Evolutionary conservation across 1,139 yeast genomes (phyloP).

Genomic region (Lodderomyces theae): DNA sequence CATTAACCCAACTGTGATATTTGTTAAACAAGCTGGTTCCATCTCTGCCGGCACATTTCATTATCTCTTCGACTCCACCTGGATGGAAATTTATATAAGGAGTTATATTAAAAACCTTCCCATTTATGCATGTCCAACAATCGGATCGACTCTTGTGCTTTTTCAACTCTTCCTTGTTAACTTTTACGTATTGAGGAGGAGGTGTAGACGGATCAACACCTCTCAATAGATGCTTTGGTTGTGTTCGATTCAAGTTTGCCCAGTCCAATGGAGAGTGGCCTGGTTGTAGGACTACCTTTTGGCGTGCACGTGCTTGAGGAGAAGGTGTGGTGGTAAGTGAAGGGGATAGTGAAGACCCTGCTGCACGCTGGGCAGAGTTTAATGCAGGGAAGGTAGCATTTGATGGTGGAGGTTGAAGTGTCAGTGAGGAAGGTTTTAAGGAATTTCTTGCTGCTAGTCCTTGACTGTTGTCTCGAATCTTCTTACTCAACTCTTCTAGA

Average conservation of each 20-base stretch:
- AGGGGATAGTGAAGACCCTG: slow-evolving; percentile 17
- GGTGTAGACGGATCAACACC: slow-evolving; percentile 42
- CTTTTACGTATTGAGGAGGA: slow-evolving; percentile 46
- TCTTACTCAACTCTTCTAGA: slow-evolving; percentile 11
- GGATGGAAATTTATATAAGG: slow-evolving; percentile 87
- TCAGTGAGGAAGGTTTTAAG: slow-evolving; percentile 3
- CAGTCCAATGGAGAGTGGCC: slow-evolving; percentile 88
- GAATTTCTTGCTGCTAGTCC: slow-evolving; percentile 8
- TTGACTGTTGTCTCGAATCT: slow-evolving; percentile 6
- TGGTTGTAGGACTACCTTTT: slow-evolving; percentile 65
- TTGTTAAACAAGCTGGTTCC: slow-evolving; percentile 77
- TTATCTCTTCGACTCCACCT: slow-evolving; percentile 79
- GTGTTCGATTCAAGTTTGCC: slow-evolving; percentile 55
- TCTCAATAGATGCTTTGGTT: slow-evolving; percentile 31
- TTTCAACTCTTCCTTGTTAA: slow-evolving; percentile 58
- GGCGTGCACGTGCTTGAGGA: slow-evolving; percentile 24
- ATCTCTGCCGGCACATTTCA: slow-evolving; percentile 82
- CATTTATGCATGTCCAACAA: slow-evolving; percentile 83
- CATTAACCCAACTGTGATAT: slow-evolving; percentile 89
- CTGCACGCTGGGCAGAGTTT: slow-evolving; percentile 6
- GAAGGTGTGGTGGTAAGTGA: slow-evolving; percentile 13
- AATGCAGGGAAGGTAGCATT: slow-evolving; percentile 23
- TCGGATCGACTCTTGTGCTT: slow-evolving; percentile 60
- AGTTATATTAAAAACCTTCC: slow-evolving; percentile 81
- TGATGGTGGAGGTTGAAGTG: slow-evolving; percentile 22